phyloP scores from a whole-genome alignment of 306 rosid species.

The Cucurbita maxima region DNA sequence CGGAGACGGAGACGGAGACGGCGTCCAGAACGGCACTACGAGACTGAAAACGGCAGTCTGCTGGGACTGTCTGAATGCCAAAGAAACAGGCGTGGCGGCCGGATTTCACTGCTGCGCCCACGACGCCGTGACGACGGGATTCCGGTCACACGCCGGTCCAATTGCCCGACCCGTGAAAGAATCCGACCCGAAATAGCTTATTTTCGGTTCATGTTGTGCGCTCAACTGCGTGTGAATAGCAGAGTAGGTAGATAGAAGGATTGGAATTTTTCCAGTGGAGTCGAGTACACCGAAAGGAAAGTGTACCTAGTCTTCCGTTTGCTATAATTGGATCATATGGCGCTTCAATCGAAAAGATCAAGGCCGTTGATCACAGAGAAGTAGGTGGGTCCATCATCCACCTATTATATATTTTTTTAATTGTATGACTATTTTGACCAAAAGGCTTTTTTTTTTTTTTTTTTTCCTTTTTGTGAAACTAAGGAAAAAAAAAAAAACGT shows the following conservation, averaged over 20 bases:
- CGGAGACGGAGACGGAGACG: no score
- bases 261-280: conserved; percentile 7
- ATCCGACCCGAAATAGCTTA: conserved; percentile 5
- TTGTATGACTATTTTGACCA: conserved; percentile 3
- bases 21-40: not conserved
- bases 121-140: conserved; percentile 38
- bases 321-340: not conserved
- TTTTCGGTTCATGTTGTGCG: not conserved
- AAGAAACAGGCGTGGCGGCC: conserved; percentile 13
- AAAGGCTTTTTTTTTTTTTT: no score
- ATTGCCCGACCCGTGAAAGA: conserved; percentile 43
- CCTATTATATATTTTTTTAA: not conserved
- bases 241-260: not conserved
- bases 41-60: conserved; percentile 13
- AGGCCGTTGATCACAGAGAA: not conserved
- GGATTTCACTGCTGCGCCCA: conserved; percentile 55
- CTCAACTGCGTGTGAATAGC: not conserved
- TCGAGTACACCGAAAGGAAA: conserved; percentile 23
- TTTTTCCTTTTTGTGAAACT: not conserved
- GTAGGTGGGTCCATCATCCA: conserved; percentile 1
- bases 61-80: conserved; percentile 29
- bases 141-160: conserved; percentile 63
- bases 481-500: not conserved
- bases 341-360: not conserved
- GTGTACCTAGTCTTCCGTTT: conserved; percentile 2